Base-by-base conservation (phyloP, 2,329 filamentous ascomycete species). In the Pseudonectria foliicola region DNA sequence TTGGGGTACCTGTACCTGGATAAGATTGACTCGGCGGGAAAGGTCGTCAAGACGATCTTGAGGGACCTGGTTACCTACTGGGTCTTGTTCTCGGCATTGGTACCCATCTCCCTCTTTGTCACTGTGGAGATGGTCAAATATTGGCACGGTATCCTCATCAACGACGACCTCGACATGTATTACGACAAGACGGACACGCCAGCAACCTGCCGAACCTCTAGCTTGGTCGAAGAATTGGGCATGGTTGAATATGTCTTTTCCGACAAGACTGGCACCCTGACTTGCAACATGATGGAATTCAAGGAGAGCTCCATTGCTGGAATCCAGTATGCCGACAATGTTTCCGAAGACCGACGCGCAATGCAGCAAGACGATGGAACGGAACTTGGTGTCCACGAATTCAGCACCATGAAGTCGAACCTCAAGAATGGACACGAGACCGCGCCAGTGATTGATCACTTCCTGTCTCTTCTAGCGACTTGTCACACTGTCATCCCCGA, bases 241-340 rank as follows among this genome's bases (percentile, higher is more conserved):
- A 95, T 96, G 74, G 93, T 98, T 29, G 92, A 96, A 55, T 98
- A 93, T 54, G 92, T 98, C 45, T 98, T 98, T 60, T 95, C 88
- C 0, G 90, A 96, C 68, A 96, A 96, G 68, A 96, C 90, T 2
- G 90, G 90, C 28, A 96, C 90, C 4, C 68, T 96, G 53, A 96
- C 90, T n/a, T 94, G 89, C 64, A 96, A 96, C 56, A 81, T 87
- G 73, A 96, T 98, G 92, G 90, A 96, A 60, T 98, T 96, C 61
- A 88, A 88, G 57, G 88, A 96, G 61, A 93, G 85, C 53, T 84
- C 85, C 1, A 96, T 98, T 54, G 86, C 79, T 16, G 92, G 92
- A 16, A 81, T 96, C 34, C 90, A 95, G 62, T 98, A 98, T 55
- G 84, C 86, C 10, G 88, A 92, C 35, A 86, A 90, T 28, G 80